Percentiles rank a stretch among this genome's conserved stretches.
Conservation (phyloP, 371 early-diverging fungal genomes). For the Nosema muscidifuracis region DNA sequence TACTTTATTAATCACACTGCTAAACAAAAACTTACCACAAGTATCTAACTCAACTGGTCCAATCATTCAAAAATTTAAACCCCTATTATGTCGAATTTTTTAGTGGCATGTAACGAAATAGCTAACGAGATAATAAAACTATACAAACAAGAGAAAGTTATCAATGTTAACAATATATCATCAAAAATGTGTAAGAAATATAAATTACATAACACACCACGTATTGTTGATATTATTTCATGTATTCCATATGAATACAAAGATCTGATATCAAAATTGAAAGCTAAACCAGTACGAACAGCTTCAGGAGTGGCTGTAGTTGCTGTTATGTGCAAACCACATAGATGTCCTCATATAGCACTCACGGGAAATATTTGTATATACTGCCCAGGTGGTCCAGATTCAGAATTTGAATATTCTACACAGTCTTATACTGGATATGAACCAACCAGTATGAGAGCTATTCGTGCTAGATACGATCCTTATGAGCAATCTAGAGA, state of each 20-base stretch:
- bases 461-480: conserved; percentile 94
- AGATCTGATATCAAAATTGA: conserved; percentile 73
- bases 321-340: conserved; percentile 99
- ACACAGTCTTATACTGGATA: conserved; percentile 99
- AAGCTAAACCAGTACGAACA: conserved; percentile 94
- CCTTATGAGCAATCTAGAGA: conserved; percentile 92
- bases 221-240: conserved; percentile 93
- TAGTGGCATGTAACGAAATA: conserved; percentile 52
- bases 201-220: conserved; percentile 69
- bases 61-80: background rate
- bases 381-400: conserved; percentile 99
- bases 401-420: conserved; percentile 99
- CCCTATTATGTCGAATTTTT: conserved; percentile 45
- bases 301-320: conserved; percentile 97
- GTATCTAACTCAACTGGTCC: background rate
- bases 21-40: too few species aligned
- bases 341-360: conserved; percentile 98
- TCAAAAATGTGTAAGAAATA: conserved; percentile 56
- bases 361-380: conserved; percentile 96
- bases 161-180: conserved; percentile 50
- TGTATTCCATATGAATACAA: conserved; percentile 89
- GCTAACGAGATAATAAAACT: conserved; percentile 43
- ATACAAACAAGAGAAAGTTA: conserved; percentile 52
- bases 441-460: conserved; percentile 99
- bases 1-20: too few species aligned